phyloP scores from a whole-genome alignment of 306 rosid genomes.

The Citrullus colocynthis region DNA sequence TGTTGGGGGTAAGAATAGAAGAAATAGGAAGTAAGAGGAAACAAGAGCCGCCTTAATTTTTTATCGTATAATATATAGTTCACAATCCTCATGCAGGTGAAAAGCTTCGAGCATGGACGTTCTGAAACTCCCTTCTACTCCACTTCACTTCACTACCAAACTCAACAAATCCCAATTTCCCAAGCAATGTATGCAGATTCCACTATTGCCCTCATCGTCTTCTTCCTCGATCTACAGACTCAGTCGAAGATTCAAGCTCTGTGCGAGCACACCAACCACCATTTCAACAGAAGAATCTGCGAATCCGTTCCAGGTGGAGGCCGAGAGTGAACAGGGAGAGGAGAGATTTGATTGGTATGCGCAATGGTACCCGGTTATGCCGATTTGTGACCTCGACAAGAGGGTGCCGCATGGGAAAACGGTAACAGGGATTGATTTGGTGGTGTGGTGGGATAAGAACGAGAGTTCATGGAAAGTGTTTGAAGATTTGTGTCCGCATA shows the following conservation, averaged over 20 bases:
- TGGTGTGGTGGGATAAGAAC: conserved; percentile 92
- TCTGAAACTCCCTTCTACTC: conserved; percentile 14
- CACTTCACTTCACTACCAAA: conserved; percentile 23
- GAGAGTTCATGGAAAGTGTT: conserved; percentile 75
- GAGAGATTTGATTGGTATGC: conserved; percentile 72
- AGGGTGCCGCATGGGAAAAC: conserved; percentile 64
- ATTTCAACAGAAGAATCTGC: conserved; percentile 33
- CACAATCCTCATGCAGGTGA: too few species aligned
- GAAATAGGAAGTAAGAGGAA: too few species aligned
- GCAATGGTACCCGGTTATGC: conserved; percentile 86
- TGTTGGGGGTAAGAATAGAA: too few species aligned
- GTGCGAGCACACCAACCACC: conserved; percentile 27
- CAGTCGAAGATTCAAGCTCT: background rate
- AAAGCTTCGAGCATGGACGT: conserved; percentile 33
- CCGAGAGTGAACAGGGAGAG: background rate
- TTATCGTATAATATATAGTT: too few species aligned
- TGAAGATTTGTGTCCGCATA: conserved; percentile 84
- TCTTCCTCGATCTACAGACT: conserved; percentile 8
- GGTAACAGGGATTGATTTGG: conserved; percentile 74
- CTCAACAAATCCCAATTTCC: conserved; percentile 12
- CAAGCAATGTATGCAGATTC: conserved; percentile 19
- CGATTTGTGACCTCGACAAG: conserved; percentile 71
- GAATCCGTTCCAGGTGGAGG: conserved; percentile 16
- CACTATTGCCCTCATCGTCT: conserved; percentile 9
- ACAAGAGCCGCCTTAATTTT: too few species aligned